phyloP scores from a whole-genome alignment of 192 early-diverging fungal genomes.

The Coemansia sp. region DNA sequence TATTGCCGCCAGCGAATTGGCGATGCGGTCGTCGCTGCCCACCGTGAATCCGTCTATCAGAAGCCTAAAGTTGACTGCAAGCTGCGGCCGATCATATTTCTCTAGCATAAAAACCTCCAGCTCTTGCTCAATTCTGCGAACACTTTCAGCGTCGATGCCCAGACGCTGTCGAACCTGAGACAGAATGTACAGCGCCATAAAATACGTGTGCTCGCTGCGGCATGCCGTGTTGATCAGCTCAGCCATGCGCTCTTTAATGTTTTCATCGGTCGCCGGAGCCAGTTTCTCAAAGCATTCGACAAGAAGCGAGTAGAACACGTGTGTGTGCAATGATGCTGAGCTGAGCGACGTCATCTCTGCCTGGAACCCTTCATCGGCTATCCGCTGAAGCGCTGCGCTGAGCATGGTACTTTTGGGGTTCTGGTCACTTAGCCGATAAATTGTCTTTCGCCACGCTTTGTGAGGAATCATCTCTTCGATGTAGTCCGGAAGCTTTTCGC shows the following conservation, averaged over 20 bases:
- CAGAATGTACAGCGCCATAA: slow-evolving; percentile 44
- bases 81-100: slow-evolving; percentile 35
- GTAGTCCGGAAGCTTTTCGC: slow-evolving; percentile 59
- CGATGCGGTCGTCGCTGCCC: slow-evolving; percentile 34
- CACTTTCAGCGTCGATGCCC: slow-evolving; percentile 22
- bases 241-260: slow-evolving; percentile 57
- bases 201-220: slow-evolving; percentile 44
- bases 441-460: slow-evolving; percentile 62
- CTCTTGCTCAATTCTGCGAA: slow-evolving; percentile 38
- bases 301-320: slow-evolving; percentile 66
- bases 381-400: slow-evolving; percentile 63
- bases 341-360: slow-evolving; percentile 65
- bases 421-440: slow-evolving; percentile 66
- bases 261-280: slow-evolving; percentile 59
- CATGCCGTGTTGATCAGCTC: slow-evolving; percentile 53
- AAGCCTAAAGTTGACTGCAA: slow-evolving; percentile 39
- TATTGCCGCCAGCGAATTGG: slow-evolving; percentile 35
- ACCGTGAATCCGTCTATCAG: slow-evolving; percentile 32
- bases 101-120: slow-evolving; percentile 47
- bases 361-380: slow-evolving; percentile 65
- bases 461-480: slow-evolving; percentile 60
- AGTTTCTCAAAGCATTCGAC: slow-evolving; percentile 63
- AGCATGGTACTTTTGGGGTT: slow-evolving; percentile 65
- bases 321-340: slow-evolving; percentile 66
- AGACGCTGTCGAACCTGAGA: slow-evolving; percentile 20